Conservation (phyloP, 2,329 filamentous ascomycete species). For the Zasmidium cellare region DNA sequence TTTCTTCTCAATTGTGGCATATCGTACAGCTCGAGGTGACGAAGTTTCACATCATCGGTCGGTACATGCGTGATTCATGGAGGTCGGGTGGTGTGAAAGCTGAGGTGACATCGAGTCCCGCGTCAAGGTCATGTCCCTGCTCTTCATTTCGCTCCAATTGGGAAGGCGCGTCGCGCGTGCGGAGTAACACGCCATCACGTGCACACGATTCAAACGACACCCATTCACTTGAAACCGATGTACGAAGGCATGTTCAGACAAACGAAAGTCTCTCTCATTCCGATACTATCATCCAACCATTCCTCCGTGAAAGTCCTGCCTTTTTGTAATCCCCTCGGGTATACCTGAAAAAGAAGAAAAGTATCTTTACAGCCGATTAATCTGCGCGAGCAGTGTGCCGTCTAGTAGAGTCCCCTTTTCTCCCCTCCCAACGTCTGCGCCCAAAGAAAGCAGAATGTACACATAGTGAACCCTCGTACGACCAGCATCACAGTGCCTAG, state of each 20-base stretch:
- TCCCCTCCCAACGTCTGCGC: not conserved
- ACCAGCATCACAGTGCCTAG: too few species aligned
- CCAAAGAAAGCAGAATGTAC: not conserved
- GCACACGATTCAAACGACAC: too few species aligned
- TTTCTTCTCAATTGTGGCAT: conserved; percentile 5
- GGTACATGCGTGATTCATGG: too few species aligned
- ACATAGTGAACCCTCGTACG: not conserved
- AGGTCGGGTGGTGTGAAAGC: too few species aligned
- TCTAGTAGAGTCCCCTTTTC: not conserved
- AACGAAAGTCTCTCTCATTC: not conserved
- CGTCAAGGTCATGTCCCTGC: not conserved
- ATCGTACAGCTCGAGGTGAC: not conserved
- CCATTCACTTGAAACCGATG: too few species aligned
- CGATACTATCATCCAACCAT: not conserved
- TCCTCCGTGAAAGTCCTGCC: not conserved
- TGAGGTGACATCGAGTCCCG: not conserved
- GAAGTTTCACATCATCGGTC: not conserved
- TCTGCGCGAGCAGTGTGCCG: conserved; percentile 16
- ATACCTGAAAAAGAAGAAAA: not conserved
- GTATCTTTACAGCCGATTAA: conserved; percentile 11
- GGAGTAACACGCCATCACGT: too few species aligned
- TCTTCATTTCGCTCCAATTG: not conserved
- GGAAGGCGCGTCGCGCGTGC: not conserved
- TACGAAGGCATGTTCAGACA: too few species aligned
- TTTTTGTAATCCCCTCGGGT: not conserved